Evolutionary conservation across 2,329 filamentous ascomycete species (phyloP).

Genomic region (Chalara sp.): DNA sequence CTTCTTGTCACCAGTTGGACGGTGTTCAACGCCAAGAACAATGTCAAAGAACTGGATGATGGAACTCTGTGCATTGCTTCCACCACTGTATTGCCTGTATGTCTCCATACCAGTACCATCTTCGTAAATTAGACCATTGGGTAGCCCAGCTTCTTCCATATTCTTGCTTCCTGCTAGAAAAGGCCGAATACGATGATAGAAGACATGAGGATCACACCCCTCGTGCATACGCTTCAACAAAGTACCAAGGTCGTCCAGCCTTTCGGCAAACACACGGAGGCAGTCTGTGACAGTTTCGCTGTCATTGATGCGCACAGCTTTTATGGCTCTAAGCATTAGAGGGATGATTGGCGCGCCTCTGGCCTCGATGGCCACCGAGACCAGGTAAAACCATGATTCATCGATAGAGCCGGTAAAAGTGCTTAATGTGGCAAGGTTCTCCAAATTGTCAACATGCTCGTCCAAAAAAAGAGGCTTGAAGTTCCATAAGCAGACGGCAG

Average conservation of each 20-base stretch:
- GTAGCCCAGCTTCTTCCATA: slow-evolving; percentile 89
- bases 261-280: slow-evolving; percentile 78
- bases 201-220: slow-evolving; percentile 86
- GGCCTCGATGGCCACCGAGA: slow-evolving; percentile 93
- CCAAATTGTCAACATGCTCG: slow-evolving; percentile 73
- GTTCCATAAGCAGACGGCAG: slow-evolving; percentile 90
- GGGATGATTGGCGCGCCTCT: slow-evolving; percentile 81
- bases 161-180: slow-evolving; percentile 96
- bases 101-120: slow-evolving; percentile 58
- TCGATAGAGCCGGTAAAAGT: slow-evolving; percentile 93
- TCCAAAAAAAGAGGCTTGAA: slow-evolving; percentile 85
- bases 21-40: slow-evolving; percentile 80
- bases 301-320: slow-evolving; percentile 67
- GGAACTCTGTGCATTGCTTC: slow-evolving; percentile 95
- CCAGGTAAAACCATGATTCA: slow-evolving; percentile 97
- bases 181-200: slow-evolving; percentile 93
- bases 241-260: slow-evolving; percentile 73
- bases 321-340: slow-evolving; percentile 81
- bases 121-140: slow-evolving; percentile 82
- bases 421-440: slow-evolving; percentile 80
- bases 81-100: slow-evolving; percentile 83
- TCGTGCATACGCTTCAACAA: slow-evolving; percentile 89
- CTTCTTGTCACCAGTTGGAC: slow-evolving; percentile 72
- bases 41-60: slow-evolving; percentile 97
- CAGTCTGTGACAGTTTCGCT: slow-evolving; percentile 65